Conservation (phyloP, 345 rosid species). For the Erucastrum elatum region DNA sequence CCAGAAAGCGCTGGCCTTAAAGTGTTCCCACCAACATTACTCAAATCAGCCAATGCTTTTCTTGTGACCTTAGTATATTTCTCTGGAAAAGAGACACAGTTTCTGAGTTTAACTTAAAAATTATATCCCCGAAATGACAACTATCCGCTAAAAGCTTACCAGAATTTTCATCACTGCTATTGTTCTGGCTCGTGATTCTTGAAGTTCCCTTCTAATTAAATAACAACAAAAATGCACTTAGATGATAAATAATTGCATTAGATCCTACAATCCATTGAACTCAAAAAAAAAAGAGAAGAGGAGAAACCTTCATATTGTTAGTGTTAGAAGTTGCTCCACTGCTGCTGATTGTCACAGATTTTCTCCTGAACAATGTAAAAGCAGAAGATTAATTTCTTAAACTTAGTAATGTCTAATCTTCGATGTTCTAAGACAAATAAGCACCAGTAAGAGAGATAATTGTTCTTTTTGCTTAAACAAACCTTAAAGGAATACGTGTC, state of each 20-base stretch:
- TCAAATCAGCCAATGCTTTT: slow-evolving; percentile 76
- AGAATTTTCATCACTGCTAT: slow-evolving; percentile 41
- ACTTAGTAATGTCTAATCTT: not conserved
- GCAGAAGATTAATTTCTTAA: not conserved
- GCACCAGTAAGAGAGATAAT: not conserved
- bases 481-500: slow-evolving; percentile 35
- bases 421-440: not conserved
- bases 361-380: slow-evolving; percentile 41
- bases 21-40: slow-evolving; percentile 49
- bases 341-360: slow-evolving; percentile 37
- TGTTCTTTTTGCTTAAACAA: not conserved
- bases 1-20: slow-evolving; percentile 45
- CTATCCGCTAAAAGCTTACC: slow-evolving; percentile 41
- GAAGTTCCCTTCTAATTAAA: slow-evolving; percentile 43
- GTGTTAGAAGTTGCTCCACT: slow-evolving; percentile 35
- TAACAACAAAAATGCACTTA: not conserved
- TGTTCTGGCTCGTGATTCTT: slow-evolving; percentile 42
- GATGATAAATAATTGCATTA: not conserved
- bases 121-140: slow-evolving; percentile 2
- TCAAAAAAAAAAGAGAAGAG: not conserved
- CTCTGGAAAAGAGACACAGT: slow-evolving; percentile 40
- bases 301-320: slow-evolving; percentile 52
- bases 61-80: slow-evolving; percentile 47
- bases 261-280: slow-evolving; percentile 10
- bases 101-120: slow-evolving; percentile 2